Evolutionary conservation across 2,329 filamentous ascomycete species (phyloP).

Genomic region (Paraconiothyrium sp.): DNA sequence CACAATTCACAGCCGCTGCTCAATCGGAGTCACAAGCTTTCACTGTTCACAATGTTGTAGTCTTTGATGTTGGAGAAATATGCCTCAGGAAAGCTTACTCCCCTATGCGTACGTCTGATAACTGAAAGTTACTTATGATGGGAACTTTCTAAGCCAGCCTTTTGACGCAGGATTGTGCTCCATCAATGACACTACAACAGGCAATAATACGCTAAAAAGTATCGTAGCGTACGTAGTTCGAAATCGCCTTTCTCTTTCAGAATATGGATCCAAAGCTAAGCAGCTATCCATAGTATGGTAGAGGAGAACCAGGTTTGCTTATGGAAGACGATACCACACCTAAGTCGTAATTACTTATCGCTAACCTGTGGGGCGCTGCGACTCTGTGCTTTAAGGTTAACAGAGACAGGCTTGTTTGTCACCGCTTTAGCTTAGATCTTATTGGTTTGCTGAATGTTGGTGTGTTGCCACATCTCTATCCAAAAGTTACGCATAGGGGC

Average conservation of each 20-base stretch:
- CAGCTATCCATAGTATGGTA: not conserved
- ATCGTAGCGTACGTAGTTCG: too few species aligned
- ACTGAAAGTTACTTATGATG: too few species aligned
- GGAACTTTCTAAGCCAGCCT: too few species aligned
- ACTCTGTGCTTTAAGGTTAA: not conserved
- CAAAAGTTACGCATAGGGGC: not conserved
- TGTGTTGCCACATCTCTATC: not conserved
- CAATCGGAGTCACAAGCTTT: not conserved
- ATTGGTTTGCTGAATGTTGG: not conserved
- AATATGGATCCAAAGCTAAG: too few species aligned
- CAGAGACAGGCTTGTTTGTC: not conserved
- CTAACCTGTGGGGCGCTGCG: not conserved
- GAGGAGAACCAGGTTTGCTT: not conserved
- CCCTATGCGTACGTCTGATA: too few species aligned
- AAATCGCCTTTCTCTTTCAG: too few species aligned
- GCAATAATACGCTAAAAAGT: too few species aligned
- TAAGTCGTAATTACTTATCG: not conserved
- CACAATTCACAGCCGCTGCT: not conserved
- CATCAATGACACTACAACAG: too few species aligned
- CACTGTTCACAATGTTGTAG: not conserved
- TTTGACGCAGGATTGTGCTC: too few species aligned
- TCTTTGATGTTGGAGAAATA: too few species aligned
- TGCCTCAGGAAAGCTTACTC: too few species aligned
- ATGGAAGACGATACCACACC: not conserved
- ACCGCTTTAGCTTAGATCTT: not conserved